Base-by-base conservation (phyloP, 2,329 filamentous ascomycete species). In the Talaromyces sp. region DNA sequence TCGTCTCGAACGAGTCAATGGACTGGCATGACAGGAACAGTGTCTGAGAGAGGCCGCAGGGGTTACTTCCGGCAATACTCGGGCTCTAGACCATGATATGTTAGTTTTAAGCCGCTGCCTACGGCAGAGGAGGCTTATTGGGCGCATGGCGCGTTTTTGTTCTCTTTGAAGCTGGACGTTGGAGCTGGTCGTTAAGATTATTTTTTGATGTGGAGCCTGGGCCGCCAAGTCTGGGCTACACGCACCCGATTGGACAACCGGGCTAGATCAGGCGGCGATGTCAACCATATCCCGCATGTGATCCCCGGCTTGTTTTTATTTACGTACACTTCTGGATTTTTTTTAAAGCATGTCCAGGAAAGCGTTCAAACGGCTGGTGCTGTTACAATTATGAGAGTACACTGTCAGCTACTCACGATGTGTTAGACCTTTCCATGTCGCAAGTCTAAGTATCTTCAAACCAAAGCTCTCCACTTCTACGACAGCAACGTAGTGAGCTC, bases 141-240 rank as follows among this genome's bases (percentile, higher is more conserved):
- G 40, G n/a, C 37, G 57, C 57, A 59, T 59, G 52, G 53, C 57
- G 56, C 51, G 45, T 55, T 22, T 51, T 51, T 19, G 13, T 5
- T 48, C n/a, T 11, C 45, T 19, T 19, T 21, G 10, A 21, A 31
- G 31, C 33, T 21, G 6, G 8, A 19, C 41, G 48, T 36, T 17
- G 19, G 31, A 21, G 17, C 8, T 19, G 17, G 31, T 17, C 48
- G 48, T 28, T 52, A 17, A 39, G 19, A 36, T 39, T 37, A 39
- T 52, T 52, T 39, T n/a, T 39, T 8, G 35, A 52, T 52, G 48
- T 52, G 48, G 48, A 39, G 48, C 48, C 48, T 39, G 22, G 48
- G 48, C 48, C 35, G 28, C 22, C 48, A 21, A 21, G 48, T 11
- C 22, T 52, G 22, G 25, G 31, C n/a, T 39, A 13, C 31, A n/a